phyloP scores from a whole-genome alignment of 768 basidiomycete species.

The Sarcomyxa edulis region DNA sequence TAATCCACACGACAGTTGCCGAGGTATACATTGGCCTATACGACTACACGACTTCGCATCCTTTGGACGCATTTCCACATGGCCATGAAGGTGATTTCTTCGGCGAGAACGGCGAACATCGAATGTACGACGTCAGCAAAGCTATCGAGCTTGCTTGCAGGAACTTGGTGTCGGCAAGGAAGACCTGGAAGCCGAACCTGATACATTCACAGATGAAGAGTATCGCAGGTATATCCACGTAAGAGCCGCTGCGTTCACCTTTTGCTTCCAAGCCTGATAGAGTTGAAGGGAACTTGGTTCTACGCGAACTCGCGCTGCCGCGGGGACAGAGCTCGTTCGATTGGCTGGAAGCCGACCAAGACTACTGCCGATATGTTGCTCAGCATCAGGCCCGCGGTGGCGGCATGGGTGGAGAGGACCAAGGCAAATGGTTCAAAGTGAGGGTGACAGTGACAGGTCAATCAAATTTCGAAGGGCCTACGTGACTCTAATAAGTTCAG shows the following conservation, averaged over 20 bases:
- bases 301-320: slow-evolving; percentile 36
- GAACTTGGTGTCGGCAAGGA: slow-evolving; percentile 33
- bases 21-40: slow-evolving; percentile 40
- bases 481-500: slow-evolving; percentile 33
- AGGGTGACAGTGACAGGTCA: background rate
- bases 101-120: slow-evolving; percentile 45
- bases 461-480: slow-evolving; percentile 5
- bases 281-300: slow-evolving; percentile 23
- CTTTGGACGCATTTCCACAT: slow-evolving; percentile 21
- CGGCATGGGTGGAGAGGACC: too few relatives aligned
- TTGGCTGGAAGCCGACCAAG: slow-evolving; percentile 43
- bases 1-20: slow-evolving; percentile 34
- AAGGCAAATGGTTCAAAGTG: too few relatives aligned
- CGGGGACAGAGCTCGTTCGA: slow-evolving; percentile 25
- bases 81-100: slow-evolving; percentile 52
- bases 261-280: background rate
- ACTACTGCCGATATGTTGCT: slow-evolving; percentile 34
- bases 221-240: slow-evolving; percentile 34
- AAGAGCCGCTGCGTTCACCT: slow-evolving; percentile 9
- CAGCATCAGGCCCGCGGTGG: slow-evolving; percentile 35
- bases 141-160: slow-evolving; percentile 33
- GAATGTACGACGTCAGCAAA: slow-evolving; percentile 33
- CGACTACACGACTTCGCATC: slow-evolving; percentile 26
- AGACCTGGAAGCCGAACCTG: slow-evolving; percentile 32
- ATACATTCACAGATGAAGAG: slow-evolving; percentile 41